phyloP scores from a whole-genome alignment of 129 eudicot species.

The Tanacetum coccineum region DNA sequence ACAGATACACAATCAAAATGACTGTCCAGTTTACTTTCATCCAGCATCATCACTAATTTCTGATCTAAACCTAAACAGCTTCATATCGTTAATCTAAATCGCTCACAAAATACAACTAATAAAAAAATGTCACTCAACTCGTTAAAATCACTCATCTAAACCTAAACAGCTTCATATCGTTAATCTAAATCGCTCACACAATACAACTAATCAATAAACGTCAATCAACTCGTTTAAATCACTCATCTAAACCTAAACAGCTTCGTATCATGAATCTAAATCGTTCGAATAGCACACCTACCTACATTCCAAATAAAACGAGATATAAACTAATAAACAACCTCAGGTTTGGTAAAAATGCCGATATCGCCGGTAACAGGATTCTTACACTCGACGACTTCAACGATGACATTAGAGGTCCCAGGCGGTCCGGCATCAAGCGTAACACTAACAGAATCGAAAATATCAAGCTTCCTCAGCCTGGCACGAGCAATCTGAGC shows the following conservation, averaged over 20 bases:
- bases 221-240: not conserved
- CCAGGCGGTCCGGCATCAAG: conserved; percentile 85
- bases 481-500: conserved; percentile 51
- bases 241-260: not conserved
- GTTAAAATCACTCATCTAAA: not conserved
- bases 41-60: not conserved
- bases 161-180: conserved; percentile 4
- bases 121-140: not conserved
- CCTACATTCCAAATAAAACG: not conserved
- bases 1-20: not conserved
- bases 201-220: no score
- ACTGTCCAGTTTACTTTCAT: not conserved
- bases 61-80: not conserved
- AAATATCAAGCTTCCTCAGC: conserved; percentile 57
- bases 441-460: conserved; percentile 67
- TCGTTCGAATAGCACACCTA: not conserved
- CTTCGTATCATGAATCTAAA: not conserved
- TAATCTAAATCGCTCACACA: not conserved
- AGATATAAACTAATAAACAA: conserved; percentile 21
- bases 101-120: not conserved
- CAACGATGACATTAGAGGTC: conserved; percentile 64
- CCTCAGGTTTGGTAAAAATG: conserved; percentile 75
- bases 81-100: no score
- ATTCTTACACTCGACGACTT: conserved; percentile 60
- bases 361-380: conserved; percentile 67